A percentile compares a stretch with the other conserved stretches of the same genome.
Conservation (phyloP, 352 stramenopile species). For the Pythium utonaiense region DNA sequence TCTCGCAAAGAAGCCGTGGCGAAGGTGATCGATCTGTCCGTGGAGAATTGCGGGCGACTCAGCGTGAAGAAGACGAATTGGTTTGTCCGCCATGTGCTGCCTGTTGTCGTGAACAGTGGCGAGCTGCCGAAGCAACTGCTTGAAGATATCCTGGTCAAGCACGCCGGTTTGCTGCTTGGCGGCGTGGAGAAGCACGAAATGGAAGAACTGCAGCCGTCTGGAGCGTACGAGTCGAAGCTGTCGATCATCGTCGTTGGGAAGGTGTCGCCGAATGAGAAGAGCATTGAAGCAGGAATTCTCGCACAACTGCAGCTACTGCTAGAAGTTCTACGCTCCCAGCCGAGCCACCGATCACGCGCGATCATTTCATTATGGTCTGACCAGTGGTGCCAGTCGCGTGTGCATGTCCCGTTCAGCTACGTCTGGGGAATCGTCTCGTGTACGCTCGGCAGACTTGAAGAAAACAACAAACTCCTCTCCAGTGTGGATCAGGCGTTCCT, state of each 20-base stretch:
- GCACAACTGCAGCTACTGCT: slow-evolving; percentile 22
- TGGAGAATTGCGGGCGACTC: slow-evolving; percentile 26
- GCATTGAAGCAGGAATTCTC: slow-evolving; percentile 19
- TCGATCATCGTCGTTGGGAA: slow-evolving; percentile 14
- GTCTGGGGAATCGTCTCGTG: slow-evolving; percentile 30
- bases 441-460: background rate
- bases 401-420: slow-evolving; percentile 40
- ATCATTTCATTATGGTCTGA: slow-evolving; percentile 51
- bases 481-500: slow-evolving; percentile 5
- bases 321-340: slow-evolving; percentile 8
- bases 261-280: slow-evolving; percentile 23
- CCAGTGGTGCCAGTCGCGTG: slow-evolving; percentile 28
- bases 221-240: background rate
- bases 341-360: slow-evolving; percentile 3
- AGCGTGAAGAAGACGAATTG: slow-evolving; percentile 69
- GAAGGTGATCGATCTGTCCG: slow-evolving; percentile 8
- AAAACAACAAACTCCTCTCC: background rate
- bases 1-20: slow-evolving; percentile 6
- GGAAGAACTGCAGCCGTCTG: slow-evolving; percentile 12
- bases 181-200: slow-evolving; percentile 24
- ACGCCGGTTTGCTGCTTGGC: slow-evolving; percentile 57
- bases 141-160: slow-evolving; percentile 31
- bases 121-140: background rate
- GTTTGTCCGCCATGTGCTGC: slow-evolving; percentile 68
- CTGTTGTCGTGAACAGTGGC: slow-evolving; percentile 31